Base-by-base conservation (phyloP, 139 green algal species). In the Chlorella sorokiniana region DNA sequence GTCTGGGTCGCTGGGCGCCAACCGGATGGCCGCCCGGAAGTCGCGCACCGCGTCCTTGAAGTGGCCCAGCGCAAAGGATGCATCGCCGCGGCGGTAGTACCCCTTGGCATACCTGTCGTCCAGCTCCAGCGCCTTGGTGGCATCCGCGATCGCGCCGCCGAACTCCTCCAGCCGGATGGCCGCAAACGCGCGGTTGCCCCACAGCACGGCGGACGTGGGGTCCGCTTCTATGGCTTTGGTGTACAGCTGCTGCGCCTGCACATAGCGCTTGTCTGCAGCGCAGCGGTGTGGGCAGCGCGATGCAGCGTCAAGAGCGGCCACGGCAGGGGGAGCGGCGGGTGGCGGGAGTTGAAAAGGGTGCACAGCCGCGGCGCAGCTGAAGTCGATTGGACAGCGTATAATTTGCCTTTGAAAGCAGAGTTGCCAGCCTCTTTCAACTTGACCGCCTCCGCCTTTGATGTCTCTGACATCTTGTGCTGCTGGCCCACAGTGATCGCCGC, bases 11-110 rank as follows among this genome's bases (percentile, higher is more conserved):
- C 89, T 84, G 0, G 95, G 94, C 0, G 89, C 88, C 25, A 94
- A 86, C 79, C 91, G 90, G 54, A 92, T 92, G 1, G 94, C 95
- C 65, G 88, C 88, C 59, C 90, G 90, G 75, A 99, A 95, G 85
- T 99, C 96, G 54, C 92, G 94, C 37, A 98, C 85, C 14, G 94
- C 95, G 33, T 94, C 88, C 85, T 96, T 96, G 82, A 96, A 94
- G 78, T 97, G 96, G 48, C 91, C 90, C 54, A 99, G 84, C 4
- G 90, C 91, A 72, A 97, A 94, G 73, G 96, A 86, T 5, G 96
- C 96, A 83, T 96, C 93, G 0, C 90, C 97, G 1, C 97, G 86
- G 1, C 96, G 86, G 83, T 99, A 99, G 90, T 98, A 99, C 0
- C 87, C 96, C 93, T 98, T 89, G 94, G 77, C 77, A 78, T 97